Conservation (phyloP, 2,329 filamentous ascomycete species). For the Lanzia echinophila region DNA sequence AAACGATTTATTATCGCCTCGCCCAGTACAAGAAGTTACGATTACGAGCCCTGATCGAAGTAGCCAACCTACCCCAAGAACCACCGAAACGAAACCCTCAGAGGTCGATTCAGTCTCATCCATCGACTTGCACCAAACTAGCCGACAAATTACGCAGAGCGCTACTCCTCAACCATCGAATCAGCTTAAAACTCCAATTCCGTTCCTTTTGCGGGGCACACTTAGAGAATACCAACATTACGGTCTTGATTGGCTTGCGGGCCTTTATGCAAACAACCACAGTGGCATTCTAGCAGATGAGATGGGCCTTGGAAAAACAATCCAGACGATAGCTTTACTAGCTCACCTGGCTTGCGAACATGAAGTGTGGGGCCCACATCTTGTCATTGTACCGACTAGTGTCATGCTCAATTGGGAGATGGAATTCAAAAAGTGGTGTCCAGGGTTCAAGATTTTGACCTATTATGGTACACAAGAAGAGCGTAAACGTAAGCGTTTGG, state of each 20-base stretch:
- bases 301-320: constrained; percentile 97
- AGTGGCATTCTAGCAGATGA: constrained; percentile 97
- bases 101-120: constrained; percentile 31
- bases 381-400: constrained; percentile 94
- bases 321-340: constrained; percentile 90
- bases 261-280: constrained; percentile 83
- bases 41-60: constrained; percentile 30
- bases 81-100: constrained; percentile 30
- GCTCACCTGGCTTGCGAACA: constrained; percentile 88
- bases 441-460: constrained; percentile 94
- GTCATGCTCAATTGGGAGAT: constrained; percentile 99
- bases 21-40: constrained; percentile 11
- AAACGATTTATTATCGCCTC: not conserved
- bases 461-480: constrained; percentile 96
- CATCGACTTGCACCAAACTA: constrained; percentile 27
- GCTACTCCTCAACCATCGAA: constrained; percentile 34
- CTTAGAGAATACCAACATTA: constrained; percentile 94
- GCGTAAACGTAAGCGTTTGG: constrained; percentile 79
- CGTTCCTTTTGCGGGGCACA: constrained; percentile 77
- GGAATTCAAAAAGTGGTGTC: constrained; percentile 99
- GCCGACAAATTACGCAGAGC: constrained; percentile 30
- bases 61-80: constrained; percentile 32
- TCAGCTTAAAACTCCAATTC: constrained; percentile 60
- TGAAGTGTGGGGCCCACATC: constrained; percentile 89
- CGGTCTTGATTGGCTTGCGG: constrained; percentile 94